Evolutionary conservation across 345 rosid genomes (phyloP), one percentile per base, ranked within the genome.

Genomic region (Cardamine chenopodiifolia): DNA sequence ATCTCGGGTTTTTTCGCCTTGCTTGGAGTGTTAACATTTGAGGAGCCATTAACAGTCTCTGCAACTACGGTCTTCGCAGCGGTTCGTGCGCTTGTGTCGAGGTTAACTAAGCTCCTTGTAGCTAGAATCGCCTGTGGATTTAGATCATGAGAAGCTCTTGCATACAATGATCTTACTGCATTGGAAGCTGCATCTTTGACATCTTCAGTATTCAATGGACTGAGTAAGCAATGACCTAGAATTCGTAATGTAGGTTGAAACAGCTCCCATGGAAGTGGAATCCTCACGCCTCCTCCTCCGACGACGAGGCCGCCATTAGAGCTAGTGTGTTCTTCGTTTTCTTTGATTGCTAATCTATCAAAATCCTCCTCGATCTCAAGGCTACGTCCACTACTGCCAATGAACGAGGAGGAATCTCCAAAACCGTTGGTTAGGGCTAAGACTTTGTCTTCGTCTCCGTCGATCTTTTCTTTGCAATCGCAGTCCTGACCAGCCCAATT

Each of bases 201-300:
- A 70, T 90, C 96, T 65, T 83, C 89, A 0, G 82, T 64, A 78
- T 86, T 95, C 83, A 86, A 80, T 12, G 98, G 93, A 53, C 96
- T 94, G 20, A 95, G 79, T 78, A 95, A 78, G 71, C 97, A 95
- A 53, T 92, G 99, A 23, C 97, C 97, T 26, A 90, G 52, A 67
- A 95, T 89, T 56, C 96, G 78, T 82, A 92, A 69, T 7, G 83
- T 67, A 0, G 97, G 97, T 85, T 93, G 96, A 76, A 90, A 68
- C 49, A 95, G 78, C 83, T 95, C 97, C 99, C 97, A 95, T 6
- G 98, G 97, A 49, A 95, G 79, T 10, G 99, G 96, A 82, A 92
- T 92, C 71, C 96, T 82, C 68, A 84, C 91, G 2, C 92, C 85
- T 55, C 79, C 79, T 58, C 78, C 84, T 22, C 15, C 62, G 14